Conservation (phyloP, 2,329 filamentous ascomycete genomes). For the Aureobasidium subglaciale region DNA sequence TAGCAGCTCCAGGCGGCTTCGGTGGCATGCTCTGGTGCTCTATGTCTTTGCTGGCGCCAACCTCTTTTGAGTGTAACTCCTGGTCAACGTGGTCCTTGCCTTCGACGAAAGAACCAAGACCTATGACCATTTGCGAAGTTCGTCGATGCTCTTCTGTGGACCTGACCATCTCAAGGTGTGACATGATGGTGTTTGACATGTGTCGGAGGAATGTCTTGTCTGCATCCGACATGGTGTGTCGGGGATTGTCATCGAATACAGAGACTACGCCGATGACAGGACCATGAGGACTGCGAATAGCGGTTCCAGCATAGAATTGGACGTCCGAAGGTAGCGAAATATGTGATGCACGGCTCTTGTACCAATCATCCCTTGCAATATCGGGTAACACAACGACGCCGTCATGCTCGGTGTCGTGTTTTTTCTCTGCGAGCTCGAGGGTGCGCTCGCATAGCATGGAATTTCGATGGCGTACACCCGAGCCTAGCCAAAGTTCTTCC, state of each 20-base stretch:
- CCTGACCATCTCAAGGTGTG: constrained; percentile 53
- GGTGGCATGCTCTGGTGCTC: neutral
- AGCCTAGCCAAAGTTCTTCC: constrained; percentile 31
- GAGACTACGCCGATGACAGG: constrained; percentile 55
- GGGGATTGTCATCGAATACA: constrained; percentile 51
- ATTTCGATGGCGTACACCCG: constrained; percentile 18
- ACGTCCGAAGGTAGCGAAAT: neutral
- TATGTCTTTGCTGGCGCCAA: neutral
- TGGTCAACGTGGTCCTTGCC: constrained; percentile 13
- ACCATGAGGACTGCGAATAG: constrained; percentile 51
- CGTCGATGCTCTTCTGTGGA: constrained; percentile 46
- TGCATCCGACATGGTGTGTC: constrained; percentile 41
- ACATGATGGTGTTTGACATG: constrained; percentile 51
- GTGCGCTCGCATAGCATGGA: constrained; percentile 18
- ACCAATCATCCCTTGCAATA: neutral
- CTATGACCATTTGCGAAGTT: constrained; percentile 48
- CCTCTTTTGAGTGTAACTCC: neutral
- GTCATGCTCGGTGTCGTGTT: constrained; percentile 15
- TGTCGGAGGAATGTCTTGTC: constrained; percentile 51
- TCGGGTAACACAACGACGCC: neutral
- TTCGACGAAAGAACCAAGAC: constrained; percentile 42
- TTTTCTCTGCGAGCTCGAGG: constrained; percentile 8
- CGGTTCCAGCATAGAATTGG: constrained; percentile 52
- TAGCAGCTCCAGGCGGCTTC: neutral
- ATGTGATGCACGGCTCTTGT: neutral